Evolutionary conservation across 768 basidiomycete species (phyloP), one percentile per base, ranked within the genome.

Genomic region (Hericium rajendrae): DNA sequence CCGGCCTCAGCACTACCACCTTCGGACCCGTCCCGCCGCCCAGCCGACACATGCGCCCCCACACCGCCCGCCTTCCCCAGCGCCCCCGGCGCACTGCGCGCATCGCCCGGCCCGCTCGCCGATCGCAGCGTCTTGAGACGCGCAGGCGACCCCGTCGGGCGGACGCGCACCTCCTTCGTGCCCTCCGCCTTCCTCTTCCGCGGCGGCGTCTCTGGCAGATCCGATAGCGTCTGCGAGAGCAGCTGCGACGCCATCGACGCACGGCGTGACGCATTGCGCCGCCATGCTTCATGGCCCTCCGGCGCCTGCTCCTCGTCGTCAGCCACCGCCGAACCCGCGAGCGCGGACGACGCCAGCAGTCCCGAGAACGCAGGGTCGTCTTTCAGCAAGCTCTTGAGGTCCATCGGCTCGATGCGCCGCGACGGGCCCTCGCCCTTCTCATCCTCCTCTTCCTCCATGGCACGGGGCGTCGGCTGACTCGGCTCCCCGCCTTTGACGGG

Each of bases 191-290:
- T 65, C 38, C 48, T 51, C 48, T 51, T 53, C 43, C 62, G 61
- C 2, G 67, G 64, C 10, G 71, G 68, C 3, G 76, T 74, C 46
- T 73, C 63, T 43, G 80, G 79, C 32, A 81, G 63, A 3, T 73
- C 70, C n/a, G 73, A 78, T 38, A 87, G 65, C 5, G 86, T 88
- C 64, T 82, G 79, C 3, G 85, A 80, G 38, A 87, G 76, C 4
- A 80, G 76, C 56, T 83, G 79, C 22, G 79, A 80, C 0, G 82
- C 82, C 65, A 80, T 67, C 26, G 83, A 84, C 4, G 81, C 81
- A 41, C 83, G 71, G 48, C 80, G 71, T 28, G 79, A 80, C 3
- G 76, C 75, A 60, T 77, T 68, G 18, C 63, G 66, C 50, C 65
- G 66, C 69, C 71, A 70, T 24, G 60, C 38, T 28, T 69, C 65